Conservation (phyloP, 2,329 filamentous ascomycete genomes). For the Penicillium sp. region DNA sequence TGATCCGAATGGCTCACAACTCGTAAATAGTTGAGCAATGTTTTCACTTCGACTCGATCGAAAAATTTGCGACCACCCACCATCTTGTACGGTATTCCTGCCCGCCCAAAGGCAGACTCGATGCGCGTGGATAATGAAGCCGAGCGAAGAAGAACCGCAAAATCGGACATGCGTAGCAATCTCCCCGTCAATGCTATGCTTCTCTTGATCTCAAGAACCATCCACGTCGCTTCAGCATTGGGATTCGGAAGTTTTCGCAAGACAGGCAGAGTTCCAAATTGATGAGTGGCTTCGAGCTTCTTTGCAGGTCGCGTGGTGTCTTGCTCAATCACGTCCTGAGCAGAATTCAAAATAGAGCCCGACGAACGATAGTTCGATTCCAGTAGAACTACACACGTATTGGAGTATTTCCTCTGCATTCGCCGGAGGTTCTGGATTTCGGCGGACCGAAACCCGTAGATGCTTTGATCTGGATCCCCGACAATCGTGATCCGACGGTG, state of each 20-base stretch:
- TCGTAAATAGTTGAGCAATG: constrained; percentile 79
- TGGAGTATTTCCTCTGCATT: constrained; percentile 68
- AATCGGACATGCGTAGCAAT: constrained; percentile 67
- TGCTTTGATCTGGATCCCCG: constrained; percentile 94
- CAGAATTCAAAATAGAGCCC: constrained; percentile 71
- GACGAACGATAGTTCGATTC: constrained; percentile 95
- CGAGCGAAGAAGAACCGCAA: constrained; percentile 82
- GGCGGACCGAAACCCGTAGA: constrained; percentile 91
- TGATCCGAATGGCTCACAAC: constrained; percentile 79
- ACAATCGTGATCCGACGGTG: constrained; percentile 82
- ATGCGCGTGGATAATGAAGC: constrained; percentile 78
- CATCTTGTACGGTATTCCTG: constrained; percentile 85
- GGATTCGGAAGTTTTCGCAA: constrained; percentile 67
- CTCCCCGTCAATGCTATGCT: constrained; percentile 63
- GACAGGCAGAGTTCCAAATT: constrained; percentile 71
- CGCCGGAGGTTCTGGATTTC: constrained; percentile 82
- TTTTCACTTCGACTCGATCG: constrained; percentile 81
- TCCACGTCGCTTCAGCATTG: constrained; percentile 75
- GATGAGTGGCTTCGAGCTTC: constrained; percentile 70
- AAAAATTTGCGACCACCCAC: constrained; percentile 88
- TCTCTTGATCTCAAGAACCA: constrained; percentile 75
- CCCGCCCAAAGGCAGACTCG: constrained; percentile 72
- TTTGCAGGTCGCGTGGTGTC: constrained; percentile 77
- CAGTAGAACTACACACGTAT: constrained; percentile 74
- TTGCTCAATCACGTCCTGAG: constrained; percentile 83